Conservation (phyloP, 352 stramenopile genomes). For the Phytophthora chlamydospora region DNA sequence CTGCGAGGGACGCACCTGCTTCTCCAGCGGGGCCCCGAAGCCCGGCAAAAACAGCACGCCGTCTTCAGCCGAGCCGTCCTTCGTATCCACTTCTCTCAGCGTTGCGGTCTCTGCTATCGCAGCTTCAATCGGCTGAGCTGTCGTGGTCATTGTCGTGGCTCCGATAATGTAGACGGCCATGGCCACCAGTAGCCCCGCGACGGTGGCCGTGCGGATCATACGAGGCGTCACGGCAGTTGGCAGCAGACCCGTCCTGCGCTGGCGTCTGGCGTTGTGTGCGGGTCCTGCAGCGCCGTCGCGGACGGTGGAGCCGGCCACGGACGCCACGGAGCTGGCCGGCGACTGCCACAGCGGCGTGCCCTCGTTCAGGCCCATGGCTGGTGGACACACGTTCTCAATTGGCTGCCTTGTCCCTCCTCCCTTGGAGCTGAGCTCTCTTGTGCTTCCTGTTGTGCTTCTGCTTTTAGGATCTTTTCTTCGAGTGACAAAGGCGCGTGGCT, state of each 20-base stretch:
- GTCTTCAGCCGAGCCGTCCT: conserved; percentile 32
- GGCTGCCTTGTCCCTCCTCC: conserved; percentile 4
- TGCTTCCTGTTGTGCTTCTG: not conserved
- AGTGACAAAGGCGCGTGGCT: conserved; percentile 13
- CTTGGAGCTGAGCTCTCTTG: not conserved
- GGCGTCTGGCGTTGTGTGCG: conserved; percentile 4
- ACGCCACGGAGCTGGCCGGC: conserved; percentile 26
- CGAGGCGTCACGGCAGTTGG: conserved; percentile 17
- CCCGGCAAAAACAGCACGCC: conserved; percentile 65
- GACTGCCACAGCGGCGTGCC: conserved; percentile 50
- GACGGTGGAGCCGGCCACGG: conserved; percentile 20
- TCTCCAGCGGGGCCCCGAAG: conserved; percentile 73
- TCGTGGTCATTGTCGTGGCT: conserved; percentile 13
- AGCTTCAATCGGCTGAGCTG: conserved; percentile 8
- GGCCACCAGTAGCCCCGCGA: conserved; percentile 32
- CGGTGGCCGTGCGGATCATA: conserved; percentile 31
- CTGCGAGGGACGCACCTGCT: conserved; percentile 45
- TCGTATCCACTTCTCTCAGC: conserved; percentile 1
- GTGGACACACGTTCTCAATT: no score
- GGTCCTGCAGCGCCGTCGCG: conserved; percentile 9
- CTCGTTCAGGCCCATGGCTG: conserved; percentile 47
- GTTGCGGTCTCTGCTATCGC: conserved; percentile 4
- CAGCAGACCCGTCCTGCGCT: not conserved
- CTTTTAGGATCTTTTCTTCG: conserved; percentile 37
- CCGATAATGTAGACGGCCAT: conserved; percentile 37